Evolutionary conservation across 176 grass and related monocot species (phyloP).

Genomic region (Calamus simplicifolius): DNA sequence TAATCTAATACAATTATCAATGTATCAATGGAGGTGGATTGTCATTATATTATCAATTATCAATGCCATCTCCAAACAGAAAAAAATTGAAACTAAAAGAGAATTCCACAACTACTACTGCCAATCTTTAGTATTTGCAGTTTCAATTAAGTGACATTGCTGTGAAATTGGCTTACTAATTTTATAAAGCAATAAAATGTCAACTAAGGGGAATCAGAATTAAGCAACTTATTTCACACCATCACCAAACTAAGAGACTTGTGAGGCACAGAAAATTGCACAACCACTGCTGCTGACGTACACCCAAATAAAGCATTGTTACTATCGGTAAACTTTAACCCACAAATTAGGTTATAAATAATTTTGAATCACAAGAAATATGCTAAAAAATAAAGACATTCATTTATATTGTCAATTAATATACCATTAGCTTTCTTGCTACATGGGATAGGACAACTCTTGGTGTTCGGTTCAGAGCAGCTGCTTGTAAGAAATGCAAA

Average conservation of each 20-base stretch:
- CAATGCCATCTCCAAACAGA: constrained; percentile 3
- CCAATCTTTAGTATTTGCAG: constrained; percentile 3
- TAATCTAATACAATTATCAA: no score
- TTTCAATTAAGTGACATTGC: constrained; percentile 11
- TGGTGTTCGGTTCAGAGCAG: no score
- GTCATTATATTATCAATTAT: no score
- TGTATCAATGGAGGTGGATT: no score
- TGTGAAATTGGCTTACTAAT: not conserved
- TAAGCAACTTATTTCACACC: not conserved
- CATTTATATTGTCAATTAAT: no score
- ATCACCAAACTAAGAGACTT: not conserved
- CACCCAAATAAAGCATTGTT: not conserved
- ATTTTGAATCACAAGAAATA: no score
- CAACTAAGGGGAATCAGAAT: not conserved
- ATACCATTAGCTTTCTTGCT: no score
- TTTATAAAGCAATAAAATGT: not conserved
- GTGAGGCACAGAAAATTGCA: not conserved
- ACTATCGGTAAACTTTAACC: not conserved
- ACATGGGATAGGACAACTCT: no score
- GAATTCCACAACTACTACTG: not conserved
- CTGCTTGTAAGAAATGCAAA: no score
- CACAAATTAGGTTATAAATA: not conserved
- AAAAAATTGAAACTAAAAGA: not conserved
- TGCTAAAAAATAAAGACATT: no score
- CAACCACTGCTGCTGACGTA: not conserved